Conservation (phyloP, 2,329 filamentous ascomycete genomes). For the Fusarium phyllophilum region DNA sequence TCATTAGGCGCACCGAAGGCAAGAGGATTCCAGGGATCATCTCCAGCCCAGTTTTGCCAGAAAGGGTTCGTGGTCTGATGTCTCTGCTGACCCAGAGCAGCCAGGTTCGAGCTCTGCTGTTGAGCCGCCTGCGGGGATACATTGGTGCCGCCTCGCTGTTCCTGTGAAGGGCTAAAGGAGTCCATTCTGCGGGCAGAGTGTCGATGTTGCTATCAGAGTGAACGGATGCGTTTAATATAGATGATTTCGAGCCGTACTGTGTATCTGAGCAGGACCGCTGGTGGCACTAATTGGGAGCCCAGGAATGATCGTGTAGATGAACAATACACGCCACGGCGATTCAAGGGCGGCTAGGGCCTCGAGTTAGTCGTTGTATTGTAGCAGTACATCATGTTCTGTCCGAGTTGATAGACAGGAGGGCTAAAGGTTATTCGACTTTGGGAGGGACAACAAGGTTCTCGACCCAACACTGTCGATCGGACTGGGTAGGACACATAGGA, state of each 20-base stretch:
- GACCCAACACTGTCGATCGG: not conserved
- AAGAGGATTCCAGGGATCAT: constrained; percentile 58
- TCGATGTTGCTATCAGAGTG: not conserved
- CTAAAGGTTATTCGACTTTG: not conserved
- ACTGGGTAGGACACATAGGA: not conserved
- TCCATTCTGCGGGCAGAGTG: constrained; percentile 9
- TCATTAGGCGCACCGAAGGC: constrained; percentile 36
- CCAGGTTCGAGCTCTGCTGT: constrained; percentile 17
- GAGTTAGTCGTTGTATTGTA: constrained; percentile 1
- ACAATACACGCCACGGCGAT: not conserved
- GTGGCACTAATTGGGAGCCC: not conserved
- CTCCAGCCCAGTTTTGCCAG: constrained; percentile 40
- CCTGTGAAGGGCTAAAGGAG: constrained; percentile 13
- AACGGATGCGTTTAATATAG: not conserved
- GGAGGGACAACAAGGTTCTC: not conserved
- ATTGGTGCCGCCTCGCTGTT: not conserved
- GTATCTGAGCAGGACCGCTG: not conserved
- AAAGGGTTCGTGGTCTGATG: constrained; percentile 5
- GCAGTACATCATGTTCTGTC: not conserved
- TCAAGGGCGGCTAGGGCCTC: not conserved
- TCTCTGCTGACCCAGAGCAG: constrained; percentile 9
- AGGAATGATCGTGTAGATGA: not conserved
- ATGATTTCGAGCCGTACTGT: constrained; percentile 1
- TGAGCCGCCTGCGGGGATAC: constrained; percentile 12
- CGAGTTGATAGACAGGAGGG: not conserved